Base-by-base conservation (phyloP, 768 basidiomycete species). In the Hemileccinum impolitum region DNA sequence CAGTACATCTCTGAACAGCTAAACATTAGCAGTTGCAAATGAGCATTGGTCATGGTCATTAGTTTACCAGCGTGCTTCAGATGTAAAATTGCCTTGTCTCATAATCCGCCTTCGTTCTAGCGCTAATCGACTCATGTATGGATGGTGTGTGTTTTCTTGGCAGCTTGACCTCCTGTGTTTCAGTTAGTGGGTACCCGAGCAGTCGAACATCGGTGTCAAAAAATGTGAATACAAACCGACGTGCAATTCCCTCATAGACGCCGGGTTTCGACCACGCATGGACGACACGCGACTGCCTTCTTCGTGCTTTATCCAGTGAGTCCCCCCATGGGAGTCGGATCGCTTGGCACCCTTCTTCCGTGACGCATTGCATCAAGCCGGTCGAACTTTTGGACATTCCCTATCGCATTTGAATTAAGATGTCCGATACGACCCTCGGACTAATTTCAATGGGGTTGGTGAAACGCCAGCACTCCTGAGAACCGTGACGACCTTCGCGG, bases 391-490 rank as follows among this genome's bases (percentile, higher is more conserved):
- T 15, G 12, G 21, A 13, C 34, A 37, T 49, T 39, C 8, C 31
- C 18, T 50, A 25, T 19, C n/a, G 30, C 44, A 51, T 51, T 47
- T 26, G 34, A 37, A 15, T 8, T 19, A 30, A 42, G 36, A 23
- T 25, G 17, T 21, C 28, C 41, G 32, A 46, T 12, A 17, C 21
- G 15, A 26, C 19, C 19, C 23, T 48, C n/a, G 47, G 31, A 37
- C 35, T 8, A 28, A 45, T 34, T 34, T 30, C 23, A 32, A 28
- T 26, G 31, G 31, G 25, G 19, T n/a, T 19, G 17, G 14, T 49
- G 42, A 61, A 57, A 57, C 51, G 18, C 30, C 32, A 46, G 17
- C 47, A 13, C 15, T 17, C 39, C 39, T 52, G 50, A 39, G 47
- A 53, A 47, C 23, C 21, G 28, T 17, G 21, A 21, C 11, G 18